A percentile compares a stretch with the other conserved stretches of the same genome.
phyloP scores from a whole-genome alignment of 192 early-diverging fungal species.

The Gryganskiella cystojenkinii region DNA sequence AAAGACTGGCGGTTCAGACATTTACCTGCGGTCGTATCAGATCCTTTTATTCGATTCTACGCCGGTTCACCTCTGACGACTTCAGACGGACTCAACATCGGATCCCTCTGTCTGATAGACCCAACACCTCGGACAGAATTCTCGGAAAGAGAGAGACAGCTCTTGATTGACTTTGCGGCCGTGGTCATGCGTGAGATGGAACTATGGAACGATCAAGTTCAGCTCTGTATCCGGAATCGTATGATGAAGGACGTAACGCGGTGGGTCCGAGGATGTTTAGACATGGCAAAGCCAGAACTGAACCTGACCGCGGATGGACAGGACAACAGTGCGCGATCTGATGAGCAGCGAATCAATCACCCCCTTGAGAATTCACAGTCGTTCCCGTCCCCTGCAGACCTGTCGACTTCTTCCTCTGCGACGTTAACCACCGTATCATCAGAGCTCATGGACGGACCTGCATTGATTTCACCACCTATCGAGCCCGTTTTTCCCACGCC shows the following conservation, averaged over 20 bases:
- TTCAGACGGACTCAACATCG: slow-evolving; percentile 54
- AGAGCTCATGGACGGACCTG: not conserved
- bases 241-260: slow-evolving; percentile 57
- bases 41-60: slow-evolving; percentile 59
- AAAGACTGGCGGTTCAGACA: slow-evolving; percentile 61
- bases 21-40: slow-evolving; percentile 41
- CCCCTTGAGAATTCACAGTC: not conserved
- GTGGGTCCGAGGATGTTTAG: slow-evolving; percentile 46
- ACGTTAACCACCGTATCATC: not conserved
- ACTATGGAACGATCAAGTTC: slow-evolving; percentile 58
- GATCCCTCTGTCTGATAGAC: slow-evolving; percentile 62
- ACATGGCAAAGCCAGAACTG: slow-evolving; percentile 10
- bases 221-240: slow-evolving; percentile 55
- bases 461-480: slow-evolving; percentile 18
- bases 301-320: not conserved
- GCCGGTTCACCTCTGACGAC: slow-evolving; percentile 58
- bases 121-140: slow-evolving; percentile 44
- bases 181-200: slow-evolving; percentile 62
- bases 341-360: not conserved
- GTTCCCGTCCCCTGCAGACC: not conserved
- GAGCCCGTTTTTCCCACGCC: slow-evolving; percentile 44
- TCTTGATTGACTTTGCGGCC: slow-evolving; percentile 54
- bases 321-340: not conserved
- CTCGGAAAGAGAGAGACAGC: slow-evolving; percentile 20
- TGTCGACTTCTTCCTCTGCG: not conserved